Percentiles rank a stretch among this genome's conserved stretches.
These are phyloP conservation scores for Globisporangium acanthophoron DNA, from an alignment of 352 stramenopile genomes.

Conservation along the genomic window DNA sequence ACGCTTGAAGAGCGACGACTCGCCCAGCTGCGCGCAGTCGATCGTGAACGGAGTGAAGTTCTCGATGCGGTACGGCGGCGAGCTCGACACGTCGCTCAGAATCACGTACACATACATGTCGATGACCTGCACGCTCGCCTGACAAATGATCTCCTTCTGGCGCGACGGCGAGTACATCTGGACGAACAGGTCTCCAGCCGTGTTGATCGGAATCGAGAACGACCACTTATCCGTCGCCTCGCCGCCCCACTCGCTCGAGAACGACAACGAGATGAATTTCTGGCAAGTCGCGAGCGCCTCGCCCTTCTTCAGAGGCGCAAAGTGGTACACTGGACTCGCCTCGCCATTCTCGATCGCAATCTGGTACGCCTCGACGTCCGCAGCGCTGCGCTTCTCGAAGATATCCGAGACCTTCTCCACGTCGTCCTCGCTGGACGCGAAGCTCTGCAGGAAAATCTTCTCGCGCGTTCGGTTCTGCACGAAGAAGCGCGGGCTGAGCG, in stretches of 20 bases:
- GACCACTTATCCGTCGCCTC: slow-evolving; percentile 65
- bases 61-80: slow-evolving; percentile 81
- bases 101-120: slow-evolving; percentile 88
- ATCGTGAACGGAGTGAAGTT: slow-evolving; percentile 84
- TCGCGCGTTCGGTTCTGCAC: slow-evolving; percentile 81
- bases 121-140: slow-evolving; percentile 83
- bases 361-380: slow-evolving; percentile 53
- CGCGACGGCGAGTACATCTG: slow-evolving; percentile 74
- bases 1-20: slow-evolving; percentile 60
- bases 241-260: slow-evolving; percentile 49
- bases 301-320: slow-evolving; percentile 66
- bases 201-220: slow-evolving; percentile 74
- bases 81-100: slow-evolving; percentile 72
- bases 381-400: slow-evolving; percentile 63
- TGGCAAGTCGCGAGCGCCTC: slow-evolving; percentile 51
- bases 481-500: slow-evolving; percentile 75
- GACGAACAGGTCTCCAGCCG: slow-evolving; percentile 70
- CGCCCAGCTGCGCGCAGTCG: slow-evolving; percentile 64
- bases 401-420: slow-evolving; percentile 56
- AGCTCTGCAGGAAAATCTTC: slow-evolving; percentile 72
- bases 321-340: slow-evolving; percentile 71
- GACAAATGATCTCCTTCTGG: slow-evolving; percentile 73
- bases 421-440: slow-evolving; percentile 56
- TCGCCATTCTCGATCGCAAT: slow-evolving; percentile 52
- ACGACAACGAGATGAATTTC: slow-evolving; percentile 82